These are phyloP conservation scores for Bipolaris gigantea DNA, from an alignment of 2,329 filamentous ascomycete genomes.

Conservation along the genomic window DNA sequence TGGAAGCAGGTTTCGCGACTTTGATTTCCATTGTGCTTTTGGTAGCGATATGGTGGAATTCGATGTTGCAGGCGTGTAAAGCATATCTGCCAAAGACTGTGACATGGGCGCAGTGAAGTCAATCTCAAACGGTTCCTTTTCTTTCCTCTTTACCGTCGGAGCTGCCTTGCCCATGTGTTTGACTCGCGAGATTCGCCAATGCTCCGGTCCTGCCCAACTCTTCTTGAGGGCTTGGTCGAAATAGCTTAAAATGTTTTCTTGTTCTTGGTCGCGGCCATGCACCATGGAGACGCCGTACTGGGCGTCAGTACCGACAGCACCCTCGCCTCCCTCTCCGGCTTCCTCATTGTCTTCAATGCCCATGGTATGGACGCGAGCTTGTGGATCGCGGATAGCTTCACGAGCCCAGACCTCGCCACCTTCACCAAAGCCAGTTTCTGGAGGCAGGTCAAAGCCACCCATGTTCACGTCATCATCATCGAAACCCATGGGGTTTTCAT, in stretches of 20 bases:
- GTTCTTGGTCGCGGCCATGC: constrained; percentile 68
- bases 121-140: constrained; percentile 95
- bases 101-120: constrained; percentile 81
- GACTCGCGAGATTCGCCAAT: constrained; percentile 95
- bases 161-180: constrained; percentile 69
- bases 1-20: constrained; percentile 86
- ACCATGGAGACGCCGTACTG: constrained; percentile 81
- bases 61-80: constrained; percentile 79
- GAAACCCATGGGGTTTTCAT: constrained; percentile 80
- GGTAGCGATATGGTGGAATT: constrained; percentile 82
- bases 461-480: constrained; percentile 63
- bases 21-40: constrained; percentile 94
- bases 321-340: constrained; percentile 50
- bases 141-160: constrained; percentile 71
- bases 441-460: constrained; percentile 61
- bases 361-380: constrained; percentile 76
- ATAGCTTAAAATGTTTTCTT: constrained; percentile 96
- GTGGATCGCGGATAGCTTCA: constrained; percentile 82
- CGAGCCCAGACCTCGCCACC: constrained; percentile 94
- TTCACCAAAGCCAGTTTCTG: constrained; percentile 85
- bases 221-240: constrained; percentile 96
- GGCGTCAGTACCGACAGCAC: constrained; percentile 59
- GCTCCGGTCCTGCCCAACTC: constrained; percentile 97
- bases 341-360: constrained; percentile 60
- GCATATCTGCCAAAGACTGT: constrained; percentile 68